A percentile compares a stretch with the other conserved stretches of the same genome.
phyloP scores from a whole-genome alignment of 225 moss, liverwort and hornwort genomes.

The Asterella californica region DNA sequence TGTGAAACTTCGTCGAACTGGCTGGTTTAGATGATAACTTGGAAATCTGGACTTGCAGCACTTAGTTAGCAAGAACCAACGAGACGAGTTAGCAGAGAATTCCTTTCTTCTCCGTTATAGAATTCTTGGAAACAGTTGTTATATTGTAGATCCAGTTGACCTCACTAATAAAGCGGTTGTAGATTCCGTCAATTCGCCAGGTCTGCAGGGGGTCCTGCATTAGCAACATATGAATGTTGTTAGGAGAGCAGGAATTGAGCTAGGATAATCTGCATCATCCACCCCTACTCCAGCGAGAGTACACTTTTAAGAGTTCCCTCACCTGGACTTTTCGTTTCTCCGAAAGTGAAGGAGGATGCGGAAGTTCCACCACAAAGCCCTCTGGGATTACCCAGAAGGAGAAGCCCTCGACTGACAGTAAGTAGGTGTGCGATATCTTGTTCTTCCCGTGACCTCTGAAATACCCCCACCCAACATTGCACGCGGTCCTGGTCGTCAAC shows the following conservation, averaged over 20 bases:
- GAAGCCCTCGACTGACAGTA: constrained; percentile 18
- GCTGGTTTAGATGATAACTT: background rate
- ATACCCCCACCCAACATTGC: background rate
- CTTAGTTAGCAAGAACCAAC: background rate
- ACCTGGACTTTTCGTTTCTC: constrained; percentile 18
- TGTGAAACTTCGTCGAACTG: background rate
- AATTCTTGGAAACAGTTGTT: background rate
- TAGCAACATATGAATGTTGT: background rate
- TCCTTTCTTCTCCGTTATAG: background rate
- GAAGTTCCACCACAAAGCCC: constrained; percentile 40
- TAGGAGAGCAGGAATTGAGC: background rate
- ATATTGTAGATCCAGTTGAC: constrained; percentile 12
- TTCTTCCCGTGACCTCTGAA: constrained; percentile 39
- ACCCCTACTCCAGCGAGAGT: background rate
- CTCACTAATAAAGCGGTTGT: constrained; percentile 34
- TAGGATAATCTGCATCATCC: background rate
- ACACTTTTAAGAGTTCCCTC: background rate
- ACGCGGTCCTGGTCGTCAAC: background rate
- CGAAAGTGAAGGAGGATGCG: constrained; percentile 39
- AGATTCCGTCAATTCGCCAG: constrained; percentile 30
- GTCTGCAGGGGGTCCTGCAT: constrained; percentile 35
- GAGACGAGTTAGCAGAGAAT: background rate
- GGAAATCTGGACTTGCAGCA: background rate
- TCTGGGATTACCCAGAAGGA: constrained; percentile 37
- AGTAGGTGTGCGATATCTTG: constrained; percentile 30